These are phyloP conservation scores for Moniliophthora roreri DNA, from an alignment of 1,284 basidiomycete genomes.

Conservation along the genomic window DNA sequence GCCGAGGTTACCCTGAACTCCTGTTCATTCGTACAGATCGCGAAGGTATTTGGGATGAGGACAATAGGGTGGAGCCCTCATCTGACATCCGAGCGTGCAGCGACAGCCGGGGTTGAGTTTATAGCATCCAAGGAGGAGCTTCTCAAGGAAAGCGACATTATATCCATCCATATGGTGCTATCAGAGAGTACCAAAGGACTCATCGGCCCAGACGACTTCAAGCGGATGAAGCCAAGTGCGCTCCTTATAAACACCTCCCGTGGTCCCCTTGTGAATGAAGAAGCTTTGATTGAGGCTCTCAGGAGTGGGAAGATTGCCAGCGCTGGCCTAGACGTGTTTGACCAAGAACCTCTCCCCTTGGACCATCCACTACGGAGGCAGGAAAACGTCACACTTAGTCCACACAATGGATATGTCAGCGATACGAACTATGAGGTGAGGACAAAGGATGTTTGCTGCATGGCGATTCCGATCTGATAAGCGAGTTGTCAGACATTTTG, in stretches of 20 bases:
- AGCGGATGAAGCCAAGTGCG: conserved; percentile 51
- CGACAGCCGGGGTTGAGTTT: conserved; percentile 48
- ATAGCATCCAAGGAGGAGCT: conserved; percentile 51
- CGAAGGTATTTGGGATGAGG: conserved; percentile 57
- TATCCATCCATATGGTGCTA: conserved; percentile 60
- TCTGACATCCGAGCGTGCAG: conserved; percentile 56
- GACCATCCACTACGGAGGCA: conserved; percentile 52
- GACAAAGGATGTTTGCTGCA: conserved; percentile 1
- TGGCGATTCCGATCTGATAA: neutral
- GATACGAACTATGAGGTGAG: conserved; percentile 49
- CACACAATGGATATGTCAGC: conserved; percentile 60
- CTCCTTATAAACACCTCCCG: conserved; percentile 66
- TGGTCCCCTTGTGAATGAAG: conserved; percentile 60
- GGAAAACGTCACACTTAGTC: conserved; percentile 55
- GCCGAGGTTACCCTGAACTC: neutral
- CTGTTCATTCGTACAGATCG: conserved; percentile 39
- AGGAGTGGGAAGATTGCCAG: conserved; percentile 48
- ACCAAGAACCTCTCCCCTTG: conserved; percentile 59
- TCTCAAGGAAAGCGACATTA: conserved; percentile 52
- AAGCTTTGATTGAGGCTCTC: conserved; percentile 48
- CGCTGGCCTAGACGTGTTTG: conserved; percentile 62
- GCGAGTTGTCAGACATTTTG: conserved; percentile 32
- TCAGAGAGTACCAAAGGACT: conserved; percentile 50
- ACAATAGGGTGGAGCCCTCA: conserved; percentile 66
- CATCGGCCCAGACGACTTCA: conserved; percentile 46